Conservation (phyloP, 805 yeast species). For the Cyberlindnera galapagoensis region DNA sequence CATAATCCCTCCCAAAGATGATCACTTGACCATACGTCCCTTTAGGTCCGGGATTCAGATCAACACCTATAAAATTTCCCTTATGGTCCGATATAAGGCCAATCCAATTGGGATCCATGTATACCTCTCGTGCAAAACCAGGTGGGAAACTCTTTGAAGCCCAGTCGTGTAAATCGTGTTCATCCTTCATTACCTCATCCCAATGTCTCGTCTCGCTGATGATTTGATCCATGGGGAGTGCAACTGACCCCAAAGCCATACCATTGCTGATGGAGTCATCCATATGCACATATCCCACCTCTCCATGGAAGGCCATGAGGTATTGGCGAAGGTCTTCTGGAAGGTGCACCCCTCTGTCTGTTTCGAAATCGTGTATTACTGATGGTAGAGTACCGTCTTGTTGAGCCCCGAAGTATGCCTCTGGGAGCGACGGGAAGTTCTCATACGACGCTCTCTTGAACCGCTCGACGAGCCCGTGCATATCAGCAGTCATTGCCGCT, state of each 20-base stretch:
- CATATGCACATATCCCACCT: no score
- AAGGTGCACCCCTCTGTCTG: no score
- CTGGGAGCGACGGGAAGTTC: no score
- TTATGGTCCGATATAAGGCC: constrained; percentile 83
- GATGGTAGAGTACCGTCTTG: no score
- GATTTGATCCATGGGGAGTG: constrained; percentile 1
- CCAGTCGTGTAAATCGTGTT: constrained; percentile 2
- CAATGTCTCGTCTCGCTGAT: constrained; percentile 1
- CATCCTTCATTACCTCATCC: constrained; percentile 2
- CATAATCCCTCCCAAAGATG: constrained; percentile 89
- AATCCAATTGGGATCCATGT: constrained; percentile 87
- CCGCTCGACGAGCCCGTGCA: no score
- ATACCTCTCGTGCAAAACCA: constrained; percentile 63
- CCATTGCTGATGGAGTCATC: no score
- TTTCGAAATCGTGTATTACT: no score
- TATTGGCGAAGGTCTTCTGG: no score
- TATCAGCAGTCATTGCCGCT: no score
- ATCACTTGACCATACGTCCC: constrained; percentile 91
- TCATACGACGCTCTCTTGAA: no score
- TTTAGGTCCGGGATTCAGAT: constrained; percentile 69
- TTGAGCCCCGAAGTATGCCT: no score
- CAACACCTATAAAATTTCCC: constrained; percentile 90
- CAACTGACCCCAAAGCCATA: background rate
- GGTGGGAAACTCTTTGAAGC: constrained; percentile 49
- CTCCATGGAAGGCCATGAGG: no score